Percentiles rank a stretch among this genome's conserved stretches.
phyloP scores from a whole-genome alignment of 805 yeast genomes.

The Spathaspora gorwiae region DNA sequence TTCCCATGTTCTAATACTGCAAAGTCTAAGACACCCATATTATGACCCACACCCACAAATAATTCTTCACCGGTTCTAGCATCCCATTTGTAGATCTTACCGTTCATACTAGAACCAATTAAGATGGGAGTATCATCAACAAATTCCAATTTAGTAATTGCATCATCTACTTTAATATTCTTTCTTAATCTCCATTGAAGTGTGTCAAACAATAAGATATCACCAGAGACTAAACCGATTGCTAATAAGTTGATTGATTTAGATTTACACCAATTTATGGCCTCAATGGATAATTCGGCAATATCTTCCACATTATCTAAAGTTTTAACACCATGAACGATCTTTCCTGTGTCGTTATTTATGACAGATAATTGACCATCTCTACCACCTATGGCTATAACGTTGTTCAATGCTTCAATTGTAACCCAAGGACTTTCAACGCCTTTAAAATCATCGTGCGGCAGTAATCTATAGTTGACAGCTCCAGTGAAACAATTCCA shows the following conservation, averaged over 20 bases:
- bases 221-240: slow-evolving; percentile 86
- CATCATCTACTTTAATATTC: slow-evolving; percentile 65
- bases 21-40: slow-evolving; percentile 90
- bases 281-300: slow-evolving; percentile 45
- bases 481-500: slow-evolving; percentile 87
- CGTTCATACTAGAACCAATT: slow-evolving; percentile 77
- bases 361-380: slow-evolving; percentile 84
- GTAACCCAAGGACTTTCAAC: slow-evolving; percentile 87
- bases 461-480: slow-evolving; percentile 61
- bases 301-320: slow-evolving; percentile 48
- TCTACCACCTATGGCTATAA: slow-evolving; percentile 77
- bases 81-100: slow-evolving; percentile 83
- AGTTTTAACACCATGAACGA: slow-evolving; percentile 63
- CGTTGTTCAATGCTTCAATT: slow-evolving; percentile 46
- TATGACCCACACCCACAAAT: slow-evolving; percentile 85
- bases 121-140: slow-evolving; percentile 54
- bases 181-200: slow-evolving; percentile 83
- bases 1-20: slow-evolving; percentile 61
- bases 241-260: slow-evolving; percentile 63
- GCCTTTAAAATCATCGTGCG: slow-evolving; percentile 63
- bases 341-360: slow-evolving; percentile 68
- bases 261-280: slow-evolving; percentile 68
- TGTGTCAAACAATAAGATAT: slow-evolving; percentile 75
- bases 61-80: slow-evolving; percentile 76
- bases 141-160: slow-evolving; percentile 77